These are phyloP conservation scores for Cephaloascus fragrans DNA, from an alignment of 805 yeast genomes.

Conservation along the genomic window DNA sequence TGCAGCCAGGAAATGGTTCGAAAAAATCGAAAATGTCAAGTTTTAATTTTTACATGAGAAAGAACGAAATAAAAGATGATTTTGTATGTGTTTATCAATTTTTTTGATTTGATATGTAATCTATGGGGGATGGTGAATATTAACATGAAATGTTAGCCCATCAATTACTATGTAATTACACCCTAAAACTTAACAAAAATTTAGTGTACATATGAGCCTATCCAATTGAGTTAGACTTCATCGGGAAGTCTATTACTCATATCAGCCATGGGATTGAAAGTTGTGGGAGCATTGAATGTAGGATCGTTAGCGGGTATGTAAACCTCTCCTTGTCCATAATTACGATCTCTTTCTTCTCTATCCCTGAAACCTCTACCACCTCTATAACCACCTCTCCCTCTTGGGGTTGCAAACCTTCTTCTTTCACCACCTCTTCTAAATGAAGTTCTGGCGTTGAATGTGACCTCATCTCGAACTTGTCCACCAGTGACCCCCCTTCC, in stretches of 20 bases:
- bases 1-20: conserved; percentile 47
- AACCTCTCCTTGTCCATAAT: conserved; percentile 6
- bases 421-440: conserved; percentile 13
- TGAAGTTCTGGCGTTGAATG: conserved; percentile 4
- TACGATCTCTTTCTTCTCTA: conserved; percentile 22
- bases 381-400: conserved; percentile 11
- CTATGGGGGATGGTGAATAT: too few relatives aligned
- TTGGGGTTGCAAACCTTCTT: conserved; percentile 3
- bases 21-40: conserved; percentile 21
- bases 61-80: background rate
- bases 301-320: conserved; percentile 16
- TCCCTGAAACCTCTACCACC: conserved; percentile 36
- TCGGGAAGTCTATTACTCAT: conserved; percentile 2
- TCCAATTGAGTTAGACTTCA: background rate
- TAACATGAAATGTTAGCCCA: too few relatives aligned
- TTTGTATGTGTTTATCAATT: background rate
- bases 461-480: conserved; percentile 67
- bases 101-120: background rate
- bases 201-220: too few relatives aligned
- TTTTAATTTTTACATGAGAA: background rate
- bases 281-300: conserved; percentile 7
- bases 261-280: conserved; percentile 8
- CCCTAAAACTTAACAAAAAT: too few relatives aligned
- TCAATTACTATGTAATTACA: too few relatives aligned
- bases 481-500: conserved; percentile 94